These are phyloP conservation scores for Rhododendron henanense DNA, from an alignment of 148 eudicot species.

Conservation along the genomic window DNA sequence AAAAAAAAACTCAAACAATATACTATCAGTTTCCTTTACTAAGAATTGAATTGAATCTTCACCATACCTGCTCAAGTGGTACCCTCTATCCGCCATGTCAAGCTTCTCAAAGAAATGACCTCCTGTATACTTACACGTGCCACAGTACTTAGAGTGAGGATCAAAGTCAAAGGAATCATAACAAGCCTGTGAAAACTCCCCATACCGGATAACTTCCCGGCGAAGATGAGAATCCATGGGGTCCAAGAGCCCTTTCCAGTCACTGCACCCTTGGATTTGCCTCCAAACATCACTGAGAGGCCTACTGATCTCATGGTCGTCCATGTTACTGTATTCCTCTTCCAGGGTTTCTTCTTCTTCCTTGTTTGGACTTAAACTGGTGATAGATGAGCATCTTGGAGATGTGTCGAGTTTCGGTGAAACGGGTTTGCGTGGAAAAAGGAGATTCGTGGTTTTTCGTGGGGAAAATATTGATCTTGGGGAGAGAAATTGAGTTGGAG, in stretches of 20 bases:
- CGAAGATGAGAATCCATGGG: constrained; percentile 73
- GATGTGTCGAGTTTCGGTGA: background rate
- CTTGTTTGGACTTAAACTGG: constrained; percentile 5
- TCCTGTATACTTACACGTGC: constrained; percentile 63
- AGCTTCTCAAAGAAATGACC: constrained; percentile 54
- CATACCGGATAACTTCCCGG: constrained; percentile 61
- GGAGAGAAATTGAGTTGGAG: background rate
- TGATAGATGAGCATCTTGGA: constrained; percentile 1
- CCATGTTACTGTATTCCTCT: background rate
- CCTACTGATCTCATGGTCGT: constrained; percentile 5
- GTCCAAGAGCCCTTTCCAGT: constrained; percentile 69
- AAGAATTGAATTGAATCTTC: background rate
- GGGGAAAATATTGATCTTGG: background rate
- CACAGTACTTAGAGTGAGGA: constrained; percentile 85
- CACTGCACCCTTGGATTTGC: constrained; percentile 54
- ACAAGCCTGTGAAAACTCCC: constrained; percentile 82
- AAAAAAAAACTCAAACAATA: too few relatives aligned
- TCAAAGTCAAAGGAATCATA: constrained; percentile 88
- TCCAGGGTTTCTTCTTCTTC: background rate
- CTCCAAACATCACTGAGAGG: constrained; percentile 52
- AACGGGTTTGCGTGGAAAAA: constrained; percentile 3
- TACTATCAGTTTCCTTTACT: too few relatives aligned
- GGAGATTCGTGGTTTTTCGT: constrained; percentile 2
- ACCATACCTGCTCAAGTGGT: constrained; percentile 32
- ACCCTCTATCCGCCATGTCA: constrained; percentile 58